phyloP scores from a whole-genome alignment of 2,329 filamentous ascomycete species.

The Calonectria pseudoreteaudii region DNA sequence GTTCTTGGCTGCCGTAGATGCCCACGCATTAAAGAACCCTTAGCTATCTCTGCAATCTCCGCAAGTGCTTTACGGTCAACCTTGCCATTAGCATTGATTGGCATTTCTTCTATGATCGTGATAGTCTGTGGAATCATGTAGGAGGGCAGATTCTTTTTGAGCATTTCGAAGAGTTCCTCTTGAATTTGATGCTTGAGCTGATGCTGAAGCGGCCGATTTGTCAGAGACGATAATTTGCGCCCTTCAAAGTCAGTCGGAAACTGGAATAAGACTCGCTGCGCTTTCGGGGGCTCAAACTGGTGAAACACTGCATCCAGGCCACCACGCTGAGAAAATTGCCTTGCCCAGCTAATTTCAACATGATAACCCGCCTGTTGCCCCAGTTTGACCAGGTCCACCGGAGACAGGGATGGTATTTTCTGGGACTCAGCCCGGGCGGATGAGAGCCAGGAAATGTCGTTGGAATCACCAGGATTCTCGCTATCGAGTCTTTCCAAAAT shows the following conservation, averaged over 20 bases:
- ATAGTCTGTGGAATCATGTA: conserved; percentile 35
- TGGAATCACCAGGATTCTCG: too few species aligned
- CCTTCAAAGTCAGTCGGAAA: conserved; percentile 36
- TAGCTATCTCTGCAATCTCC: neutral
- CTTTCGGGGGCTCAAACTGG: conserved; percentile 46
- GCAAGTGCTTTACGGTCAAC: conserved; percentile 20
- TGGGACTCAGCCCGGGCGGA: neutral
- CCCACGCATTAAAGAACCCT: neutral
- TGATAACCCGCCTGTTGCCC: conserved; percentile 54
- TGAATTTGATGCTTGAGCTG: neutral
- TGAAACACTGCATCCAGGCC: conserved; percentile 46
- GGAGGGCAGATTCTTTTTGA: conserved; percentile 13
- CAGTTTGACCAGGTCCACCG: conserved; percentile 35
- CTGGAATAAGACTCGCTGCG: conserved; percentile 29
- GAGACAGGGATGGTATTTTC: conserved; percentile 17
- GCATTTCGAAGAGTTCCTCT: neutral
- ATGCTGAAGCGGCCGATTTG: neutral
- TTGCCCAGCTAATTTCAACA: conserved; percentile 59
- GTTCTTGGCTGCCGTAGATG: neutral
- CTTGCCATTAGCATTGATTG: conserved; percentile 29
- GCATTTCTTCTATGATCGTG: conserved; percentile 23
- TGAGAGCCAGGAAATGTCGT: conserved; percentile 25
- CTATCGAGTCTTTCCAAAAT: conserved; percentile 28
- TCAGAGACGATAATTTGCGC: neutral
- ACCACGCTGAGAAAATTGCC: conserved; percentile 45